Percentiles rank a stretch among this genome's conserved stretches.
Evolutionary conservation across 176 grass and related monocot genomes (phyloP).

Genomic region (Panicum miliaceum): DNA sequence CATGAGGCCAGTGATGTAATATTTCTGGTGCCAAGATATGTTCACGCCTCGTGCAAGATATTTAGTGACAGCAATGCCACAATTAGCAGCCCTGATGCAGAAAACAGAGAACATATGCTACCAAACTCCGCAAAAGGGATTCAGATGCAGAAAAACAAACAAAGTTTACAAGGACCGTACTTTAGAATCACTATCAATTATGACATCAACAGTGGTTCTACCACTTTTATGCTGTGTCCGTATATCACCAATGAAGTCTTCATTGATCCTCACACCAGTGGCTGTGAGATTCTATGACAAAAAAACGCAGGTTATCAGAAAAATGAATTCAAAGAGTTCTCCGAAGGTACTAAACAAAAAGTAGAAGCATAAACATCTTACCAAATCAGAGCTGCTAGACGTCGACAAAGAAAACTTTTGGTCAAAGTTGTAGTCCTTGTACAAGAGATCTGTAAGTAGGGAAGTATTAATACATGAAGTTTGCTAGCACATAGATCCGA

Average conservation of each 20-base stretch:
- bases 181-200: constrained; percentile 78
- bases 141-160: neutral
- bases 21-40: neutral
- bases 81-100: neutral
- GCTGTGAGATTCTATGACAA: constrained; percentile 69
- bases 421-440: constrained; percentile 91
- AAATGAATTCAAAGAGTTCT: neutral
- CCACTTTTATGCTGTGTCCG: constrained; percentile 67
- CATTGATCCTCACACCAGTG: constrained; percentile 70
- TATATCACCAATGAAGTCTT: constrained; percentile 82
- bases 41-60: neutral
- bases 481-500: neutral
- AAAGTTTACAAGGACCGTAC: constrained; percentile 39
- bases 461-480: neutral
- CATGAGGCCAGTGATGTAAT: neutral
- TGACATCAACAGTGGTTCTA: constrained; percentile 74
- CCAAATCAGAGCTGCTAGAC: constrained; percentile 60
- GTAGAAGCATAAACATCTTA: constrained; percentile 23
- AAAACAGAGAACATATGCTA: constrained; percentile 7
- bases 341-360: neutral
- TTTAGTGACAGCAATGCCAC: neutral
- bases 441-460: constrained; percentile 68
- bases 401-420: constrained; percentile 72
- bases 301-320: constrained; percentile 9
- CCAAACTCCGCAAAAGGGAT: neutral